Conservation (phyloP, 495 filamentous ascomycete species). For the Talaromyces borbonicus region DNA sequence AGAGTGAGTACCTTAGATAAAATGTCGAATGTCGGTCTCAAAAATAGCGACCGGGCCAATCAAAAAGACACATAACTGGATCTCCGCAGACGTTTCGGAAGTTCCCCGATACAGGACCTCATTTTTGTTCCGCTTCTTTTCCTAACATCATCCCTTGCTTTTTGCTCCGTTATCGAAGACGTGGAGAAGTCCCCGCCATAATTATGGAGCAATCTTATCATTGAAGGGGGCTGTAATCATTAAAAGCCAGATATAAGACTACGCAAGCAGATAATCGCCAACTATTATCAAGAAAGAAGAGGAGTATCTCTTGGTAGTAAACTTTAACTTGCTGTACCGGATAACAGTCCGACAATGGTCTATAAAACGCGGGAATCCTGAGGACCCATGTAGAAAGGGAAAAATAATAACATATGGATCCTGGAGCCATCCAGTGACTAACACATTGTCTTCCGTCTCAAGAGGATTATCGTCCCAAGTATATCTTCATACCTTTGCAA, state of each 20-base stretch:
- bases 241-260: background rate
- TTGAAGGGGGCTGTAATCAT: background rate
- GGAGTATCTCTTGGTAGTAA: too few relatives aligned
- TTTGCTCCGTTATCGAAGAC: constrained; percentile 2
- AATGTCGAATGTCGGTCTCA: background rate
- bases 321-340: background rate
- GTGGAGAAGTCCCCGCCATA: background rate
- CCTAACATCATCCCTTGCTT: background rate
- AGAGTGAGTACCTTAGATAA: too few relatives aligned
- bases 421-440: background rate
- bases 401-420: background rate
- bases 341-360: background rate
- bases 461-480: too few relatives aligned
- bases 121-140: background rate
- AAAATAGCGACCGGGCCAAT: background rate
- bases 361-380: constrained; percentile 2
- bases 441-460: background rate
- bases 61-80: background rate
- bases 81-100: background rate
- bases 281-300: background rate
- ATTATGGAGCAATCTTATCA: background rate
- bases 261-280: too few relatives aligned
- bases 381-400: background rate
- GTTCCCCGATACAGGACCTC: background rate
- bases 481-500: background rate